Percentiles rank a stretch among this genome's conserved stretches.
phyloP scores from a whole-genome alignment of 768 basidiomycete species.

The Auricularia heimuer region DNA sequence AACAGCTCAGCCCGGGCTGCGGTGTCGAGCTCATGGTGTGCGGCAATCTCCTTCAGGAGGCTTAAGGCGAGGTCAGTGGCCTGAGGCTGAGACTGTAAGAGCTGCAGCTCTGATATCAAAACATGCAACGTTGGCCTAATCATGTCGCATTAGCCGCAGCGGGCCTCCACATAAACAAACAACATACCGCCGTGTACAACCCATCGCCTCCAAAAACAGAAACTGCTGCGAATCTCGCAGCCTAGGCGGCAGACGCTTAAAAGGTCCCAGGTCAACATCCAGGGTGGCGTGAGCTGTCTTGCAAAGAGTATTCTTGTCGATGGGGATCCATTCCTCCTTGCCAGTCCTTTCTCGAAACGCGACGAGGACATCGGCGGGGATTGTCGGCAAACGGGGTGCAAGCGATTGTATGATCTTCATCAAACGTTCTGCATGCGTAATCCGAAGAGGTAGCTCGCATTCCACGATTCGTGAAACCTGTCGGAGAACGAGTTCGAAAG shows the following conservation, averaged over 20 bases:
- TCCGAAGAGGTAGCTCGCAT: not conserved
- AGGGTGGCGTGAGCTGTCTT: not conserved
- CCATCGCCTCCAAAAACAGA: not conserved
- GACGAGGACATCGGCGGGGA: not conserved
- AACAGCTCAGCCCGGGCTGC: conserved; percentile 9
- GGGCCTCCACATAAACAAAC: not conserved
- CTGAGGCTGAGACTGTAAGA: not conserved
- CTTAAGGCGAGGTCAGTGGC: not conserved
- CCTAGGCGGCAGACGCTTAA: not conserved
- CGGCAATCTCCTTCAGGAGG: not conserved
- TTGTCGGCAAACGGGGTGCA: not conserved
- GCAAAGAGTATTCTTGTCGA: not conserved
- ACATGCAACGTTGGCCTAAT: not conserved
- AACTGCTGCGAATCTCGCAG: not conserved
- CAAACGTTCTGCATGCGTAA: not conserved
- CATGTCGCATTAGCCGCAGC: not conserved
- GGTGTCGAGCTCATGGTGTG: not conserved
- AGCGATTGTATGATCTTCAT: not conserved
- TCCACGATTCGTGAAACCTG: not conserved
- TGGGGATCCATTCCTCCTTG: not conserved
- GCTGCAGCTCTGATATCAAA: not conserved
- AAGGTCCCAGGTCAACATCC: not conserved
- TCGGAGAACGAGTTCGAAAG: not conserved
- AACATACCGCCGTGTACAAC: not conserved
- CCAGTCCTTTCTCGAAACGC: not conserved